Base-by-base conservation (phyloP, 352 stramenopile species). In the Phytophthora pistaciae region DNA sequence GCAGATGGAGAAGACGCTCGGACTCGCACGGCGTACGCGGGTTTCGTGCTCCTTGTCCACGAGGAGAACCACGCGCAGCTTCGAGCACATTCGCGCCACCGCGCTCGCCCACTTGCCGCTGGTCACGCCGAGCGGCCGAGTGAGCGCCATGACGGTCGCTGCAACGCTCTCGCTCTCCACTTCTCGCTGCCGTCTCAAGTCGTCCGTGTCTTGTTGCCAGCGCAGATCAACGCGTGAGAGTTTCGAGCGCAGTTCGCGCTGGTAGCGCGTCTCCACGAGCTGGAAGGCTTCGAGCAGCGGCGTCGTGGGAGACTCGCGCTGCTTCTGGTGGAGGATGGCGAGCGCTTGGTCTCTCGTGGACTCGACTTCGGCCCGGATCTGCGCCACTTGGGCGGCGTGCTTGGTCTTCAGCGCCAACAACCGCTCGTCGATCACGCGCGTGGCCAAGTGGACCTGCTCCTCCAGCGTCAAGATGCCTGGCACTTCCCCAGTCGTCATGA, bases 111-210 rank as follows among this genome's bases (percentile, higher is more conserved):
- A 93, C 23, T 89, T 90, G 3, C 83, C 85, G 23, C 82, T 93
- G 0, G 84, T 92, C 11, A 90, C 87, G 6, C 85, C 85, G 1
- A 93, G 65, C 13, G 85, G 85, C 20, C 85, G 78, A 62, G 90
- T 93, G 11, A 93, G 65, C 11, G 85, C 87, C 85, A 93, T 93
- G 68, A 93, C 89, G 3, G 81, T 93, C 4, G 84, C 79, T 6
- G 82, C 88, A 8, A 92, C 75, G 29, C 79, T 92, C 66, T 93
- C 85, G 11, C 78, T 93, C 56, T 93, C 85, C 5, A 93, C 85
- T 70, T 93, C 84, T 13, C 82, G 80, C 42, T 72, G 69, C 5
- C 85, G 77, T 20, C 80, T 44, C 44, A 87, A 81, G 49, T 93
- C 85, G 20, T 93, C 85, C 6, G 66, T 72, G 29, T 93, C 83